Conservation (phyloP, 352 stramenopile species). For the Phytophthora europaea region DNA sequence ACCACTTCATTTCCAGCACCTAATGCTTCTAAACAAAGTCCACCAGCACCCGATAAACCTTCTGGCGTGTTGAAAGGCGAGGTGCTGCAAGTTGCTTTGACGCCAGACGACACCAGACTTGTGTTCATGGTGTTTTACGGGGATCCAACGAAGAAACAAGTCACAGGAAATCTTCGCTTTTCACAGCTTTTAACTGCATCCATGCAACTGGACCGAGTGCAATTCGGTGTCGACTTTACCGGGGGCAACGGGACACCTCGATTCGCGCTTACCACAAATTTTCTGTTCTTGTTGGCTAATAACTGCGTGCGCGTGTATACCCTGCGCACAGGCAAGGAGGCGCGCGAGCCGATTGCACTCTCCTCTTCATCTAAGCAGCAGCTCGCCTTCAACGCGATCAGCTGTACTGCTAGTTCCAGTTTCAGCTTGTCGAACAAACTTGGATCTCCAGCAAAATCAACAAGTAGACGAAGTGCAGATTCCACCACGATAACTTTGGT, state of each 20-base stretch:
- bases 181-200: slow-evolving; percentile 41
- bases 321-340: slow-evolving; percentile 35
- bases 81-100: slow-evolving; percentile 56
- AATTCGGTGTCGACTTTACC: slow-evolving; percentile 37
- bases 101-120: slow-evolving; percentile 40
- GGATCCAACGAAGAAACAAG: slow-evolving; percentile 32
- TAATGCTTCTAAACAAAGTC: slow-evolving; percentile 9
- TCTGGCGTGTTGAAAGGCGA: slow-evolving; percentile 23
- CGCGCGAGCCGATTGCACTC: slow-evolving; percentile 33
- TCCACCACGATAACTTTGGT: slow-evolving; percentile 29
- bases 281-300: slow-evolving; percentile 45
- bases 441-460: slow-evolving; percentile 5
- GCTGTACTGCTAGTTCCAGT: slow-evolving; percentile 16
- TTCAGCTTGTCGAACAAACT: background rate
- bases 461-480: background rate
- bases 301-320: slow-evolving; percentile 45
- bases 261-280: slow-evolving; percentile 48
- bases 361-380: slow-evolving; percentile 17
- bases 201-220: slow-evolving; percentile 33
- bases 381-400: slow-evolving; percentile 38
- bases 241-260: slow-evolving; percentile 41
- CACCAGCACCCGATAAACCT: background rate
- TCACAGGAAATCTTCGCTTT: slow-evolving; percentile 39
- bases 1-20: slow-evolving; percentile 1
- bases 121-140: slow-evolving; percentile 57